Evolutionary conservation across 306 rosid species (phyloP), one percentile per base, ranked within the genome.

Genomic region (Rosa multiflora): DNA sequence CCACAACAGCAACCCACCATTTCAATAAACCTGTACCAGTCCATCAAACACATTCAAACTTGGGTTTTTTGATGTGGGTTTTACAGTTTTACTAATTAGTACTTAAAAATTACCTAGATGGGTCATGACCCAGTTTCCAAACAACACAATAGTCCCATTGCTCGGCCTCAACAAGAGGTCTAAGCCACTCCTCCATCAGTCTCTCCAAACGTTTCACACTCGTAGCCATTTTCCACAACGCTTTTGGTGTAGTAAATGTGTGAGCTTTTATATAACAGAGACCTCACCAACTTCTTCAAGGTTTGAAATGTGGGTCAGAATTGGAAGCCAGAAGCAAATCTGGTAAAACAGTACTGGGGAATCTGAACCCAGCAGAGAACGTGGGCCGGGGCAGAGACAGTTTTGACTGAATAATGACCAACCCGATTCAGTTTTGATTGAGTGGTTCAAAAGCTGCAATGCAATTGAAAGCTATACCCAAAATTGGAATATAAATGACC

Each of bases 1-100:
- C 88, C 76, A 75, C 98, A 89, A 39, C 96, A 90, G 86, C 98
- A 94, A 77, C 84, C 97, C 83, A 88, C 32, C 94, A 92, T 89
- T 62, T 94, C 92, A 75, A 90, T 77, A 61, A 88, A 92, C 83
- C 97, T 92, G 62, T 55, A 68, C 20, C 83, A 76, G 1, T 8
- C 1, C 1, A 53, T 6, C 52, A 46, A 76, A 66, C 23, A 9
- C 67, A 56, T 14, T 35, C 70, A 66, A 75, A 59, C 37, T 35
- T 1, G 3, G 29, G 18, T 6, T 20, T 26, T 58, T 44, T 11
- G 42, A 61, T 56, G 32, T 32, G 73, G 75, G 70, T 68, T 4
- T 8, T 10, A 8, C 12, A 44, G 8, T 44, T 7, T 10, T 44
- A 44, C 47, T 32, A 59, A 62, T 69, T 44, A 17, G 15, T 13